Evolutionary conservation across 257 asterid species (phyloP), one percentile per base, ranked within the genome.

Genomic region (Rhazya stricta): DNA sequence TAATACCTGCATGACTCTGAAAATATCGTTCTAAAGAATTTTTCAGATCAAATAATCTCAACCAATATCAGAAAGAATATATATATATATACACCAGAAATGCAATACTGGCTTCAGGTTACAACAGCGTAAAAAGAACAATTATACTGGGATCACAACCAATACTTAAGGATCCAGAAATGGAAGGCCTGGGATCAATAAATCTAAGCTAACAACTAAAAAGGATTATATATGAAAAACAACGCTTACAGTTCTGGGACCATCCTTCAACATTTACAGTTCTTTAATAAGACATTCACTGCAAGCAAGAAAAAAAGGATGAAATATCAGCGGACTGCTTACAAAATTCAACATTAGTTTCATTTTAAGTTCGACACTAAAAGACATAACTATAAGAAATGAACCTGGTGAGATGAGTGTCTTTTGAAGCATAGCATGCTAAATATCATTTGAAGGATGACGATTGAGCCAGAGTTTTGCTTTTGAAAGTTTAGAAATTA

Each of bases 231-330:
- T 23, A 56, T 30, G 16, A 65, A 9, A 39, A 54, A 0, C 0
- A 36, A 65, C 34, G 45, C 42, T 34, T 63, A 36, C 70, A 63
- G 6, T 13, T 65, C 46, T 23, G 16, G 32, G 30, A 11, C 9
- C 32, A 66, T 37, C 71, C 71, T 66, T 21, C 32, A 37, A 41
- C 50, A 66, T 37, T 66, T 66, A 66, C 71, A 66, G 4, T 10
- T 39, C 71, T 42, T 65, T 37, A 56, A 51, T 62, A 5, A 25
- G 10, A 7, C 18, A 37, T 16, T 66, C 18, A 7, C 71, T 66
- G 71, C 32, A 66, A 66, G 18, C 50, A 66, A 66, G 71, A 37
- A 21, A 18, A n/a, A 65, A 7, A 25, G 15, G 50, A 37, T 21
- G 37, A 6, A 39, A 37, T 37, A 7, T 66, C 71, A 66, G 32